Evolutionary conservation across 2,329 filamentous ascomycete genomes (phyloP).

Genomic region (Torrubiella hemipterigena): DNA sequence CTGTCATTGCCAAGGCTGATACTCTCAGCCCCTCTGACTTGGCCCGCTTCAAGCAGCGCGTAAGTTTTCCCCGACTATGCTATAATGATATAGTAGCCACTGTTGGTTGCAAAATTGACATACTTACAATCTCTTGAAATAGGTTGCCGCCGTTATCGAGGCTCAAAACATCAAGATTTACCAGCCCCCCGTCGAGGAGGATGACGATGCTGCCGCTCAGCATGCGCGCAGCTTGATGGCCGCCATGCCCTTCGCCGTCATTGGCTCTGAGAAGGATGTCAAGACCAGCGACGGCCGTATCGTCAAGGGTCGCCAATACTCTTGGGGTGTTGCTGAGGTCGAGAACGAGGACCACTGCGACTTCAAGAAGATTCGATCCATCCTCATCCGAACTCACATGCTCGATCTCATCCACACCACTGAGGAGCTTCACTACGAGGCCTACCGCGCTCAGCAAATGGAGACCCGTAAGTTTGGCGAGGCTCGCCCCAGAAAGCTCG

Average conservation of each 20-base stretch:
- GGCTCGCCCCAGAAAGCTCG: slow-evolving; percentile 89
- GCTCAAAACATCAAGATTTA: slow-evolving; percentile 99
- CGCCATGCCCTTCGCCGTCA: slow-evolving; percentile 97
- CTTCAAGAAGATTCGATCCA: slow-evolving; percentile 99
- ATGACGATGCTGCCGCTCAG: slow-evolving; percentile 90
- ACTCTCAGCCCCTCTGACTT: slow-evolving; percentile 89
- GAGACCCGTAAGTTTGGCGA: slow-evolving; percentile 99
- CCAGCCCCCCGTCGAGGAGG: slow-evolving; percentile 93
- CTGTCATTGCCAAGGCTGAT: slow-evolving; percentile 96
- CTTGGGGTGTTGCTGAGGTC: slow-evolving; percentile 97
- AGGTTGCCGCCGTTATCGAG: slow-evolving; percentile 93
- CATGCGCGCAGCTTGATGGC: slow-evolving; percentile 91
- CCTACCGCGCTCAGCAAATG: slow-evolving; percentile 98
- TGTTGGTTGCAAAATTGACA: not conserved
- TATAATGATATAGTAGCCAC: not conserved
- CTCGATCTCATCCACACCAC: slow-evolving; percentile 99
- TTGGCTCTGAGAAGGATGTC: slow-evolving; percentile 98
- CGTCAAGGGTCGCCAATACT: slow-evolving; percentile 97
- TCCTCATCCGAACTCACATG: slow-evolving; percentile 98
- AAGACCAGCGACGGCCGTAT: slow-evolving; percentile 93
- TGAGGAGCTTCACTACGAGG: slow-evolving; percentile 98
- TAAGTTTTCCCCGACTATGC: slow-evolving; percentile 31
- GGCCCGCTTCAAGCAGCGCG: slow-evolving; percentile 87
- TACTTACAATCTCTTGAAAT: slow-evolving; percentile 15
- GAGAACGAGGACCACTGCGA: slow-evolving; percentile 99